These are phyloP conservation scores for Quercus wislizeni DNA, from an alignment of 306 rosid species.

Conservation along the genomic window DNA sequence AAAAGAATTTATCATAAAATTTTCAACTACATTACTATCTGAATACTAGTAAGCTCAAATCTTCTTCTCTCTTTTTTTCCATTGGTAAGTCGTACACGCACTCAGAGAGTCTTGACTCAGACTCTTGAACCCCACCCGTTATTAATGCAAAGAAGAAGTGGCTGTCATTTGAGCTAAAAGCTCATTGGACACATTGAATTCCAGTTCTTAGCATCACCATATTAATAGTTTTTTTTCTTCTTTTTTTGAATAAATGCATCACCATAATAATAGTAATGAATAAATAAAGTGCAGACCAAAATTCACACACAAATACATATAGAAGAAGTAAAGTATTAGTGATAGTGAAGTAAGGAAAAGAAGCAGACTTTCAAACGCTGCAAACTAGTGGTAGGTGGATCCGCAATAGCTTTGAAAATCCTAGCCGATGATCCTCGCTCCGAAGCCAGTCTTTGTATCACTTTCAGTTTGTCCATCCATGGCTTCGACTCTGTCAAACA, in stretches of 20 bases:
- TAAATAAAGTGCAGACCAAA: too few relatives aligned
- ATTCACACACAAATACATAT: too few relatives aligned
- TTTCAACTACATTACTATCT: not conserved
- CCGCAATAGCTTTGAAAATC: conserved; percentile 96
- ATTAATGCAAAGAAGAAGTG: too few relatives aligned
- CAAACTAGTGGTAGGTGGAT: conserved; percentile 96
- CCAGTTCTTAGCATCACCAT: not conserved
- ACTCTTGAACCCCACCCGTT: too few relatives aligned
- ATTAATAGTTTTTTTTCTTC: too few relatives aligned
- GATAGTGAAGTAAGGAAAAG: not conserved
- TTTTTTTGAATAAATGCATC: too few relatives aligned
- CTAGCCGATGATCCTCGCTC: conserved; percentile 53
- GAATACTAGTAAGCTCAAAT: not conserved
- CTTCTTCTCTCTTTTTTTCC: too few relatives aligned
- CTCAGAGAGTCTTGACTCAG: too few relatives aligned
- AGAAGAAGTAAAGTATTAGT: not conserved
- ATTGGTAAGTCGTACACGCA: too few relatives aligned
- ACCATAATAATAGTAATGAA: too few relatives aligned
- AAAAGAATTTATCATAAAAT: not conserved
- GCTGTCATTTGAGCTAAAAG: not conserved
- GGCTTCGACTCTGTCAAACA: conserved; percentile 60
- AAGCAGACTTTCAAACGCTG: conserved; percentile 85
- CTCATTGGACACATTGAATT: not conserved
- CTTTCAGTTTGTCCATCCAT: conserved; percentile 79
- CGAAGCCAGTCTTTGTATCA: conserved; percentile 57